These are phyloP conservation scores for Suillus subalutaceus DNA, from an alignment of 768 basidiomycete genomes.

Conservation along the genomic window DNA sequence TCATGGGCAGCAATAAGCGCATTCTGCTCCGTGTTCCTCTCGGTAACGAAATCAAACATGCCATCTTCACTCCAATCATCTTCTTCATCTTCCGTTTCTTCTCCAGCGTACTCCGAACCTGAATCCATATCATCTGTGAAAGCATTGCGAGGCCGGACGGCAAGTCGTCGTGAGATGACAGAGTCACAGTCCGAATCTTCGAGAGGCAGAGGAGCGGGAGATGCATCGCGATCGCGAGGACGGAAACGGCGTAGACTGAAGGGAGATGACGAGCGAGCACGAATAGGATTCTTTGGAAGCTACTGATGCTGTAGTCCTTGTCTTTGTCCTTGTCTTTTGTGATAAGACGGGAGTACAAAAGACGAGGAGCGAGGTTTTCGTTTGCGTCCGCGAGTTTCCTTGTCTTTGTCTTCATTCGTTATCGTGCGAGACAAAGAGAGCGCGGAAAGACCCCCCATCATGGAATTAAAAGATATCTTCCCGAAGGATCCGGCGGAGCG, in stretches of 20 bases:
- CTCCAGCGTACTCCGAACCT: conserved; percentile 60
- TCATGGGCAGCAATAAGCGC: conserved; percentile 48
- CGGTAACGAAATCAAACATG: conserved; percentile 77
- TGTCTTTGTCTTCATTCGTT: conserved; percentile 43
- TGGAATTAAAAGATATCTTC: conserved; percentile 63
- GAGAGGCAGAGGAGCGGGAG: conserved; percentile 58
- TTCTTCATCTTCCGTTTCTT: conserved; percentile 56
- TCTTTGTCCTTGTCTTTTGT: conserved; percentile 37
- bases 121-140: conserved; percentile 63
- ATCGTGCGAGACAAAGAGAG: conserved; percentile 62
- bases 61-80: conserved; percentile 63
- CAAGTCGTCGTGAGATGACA: conserved; percentile 35
- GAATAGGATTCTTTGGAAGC: conserved; percentile 53
- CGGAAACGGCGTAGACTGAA: conserved; percentile 75
- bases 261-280: conserved; percentile 79
- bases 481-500: conserved; percentile 55
- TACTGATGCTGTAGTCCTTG: conserved; percentile 38
- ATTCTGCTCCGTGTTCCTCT: conserved; percentile 87
- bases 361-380: conserved; percentile 51
- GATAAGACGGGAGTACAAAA: conserved; percentile 40
- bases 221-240: conserved; percentile 55
- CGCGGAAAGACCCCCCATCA: conserved; percentile 72
- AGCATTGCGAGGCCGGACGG: conserved; percentile 59
- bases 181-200: conserved; percentile 58
- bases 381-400: conserved; percentile 58